Conservation (phyloP, 2,329 filamentous ascomycete species). For the Clonostachys rhizophaga region DNA sequence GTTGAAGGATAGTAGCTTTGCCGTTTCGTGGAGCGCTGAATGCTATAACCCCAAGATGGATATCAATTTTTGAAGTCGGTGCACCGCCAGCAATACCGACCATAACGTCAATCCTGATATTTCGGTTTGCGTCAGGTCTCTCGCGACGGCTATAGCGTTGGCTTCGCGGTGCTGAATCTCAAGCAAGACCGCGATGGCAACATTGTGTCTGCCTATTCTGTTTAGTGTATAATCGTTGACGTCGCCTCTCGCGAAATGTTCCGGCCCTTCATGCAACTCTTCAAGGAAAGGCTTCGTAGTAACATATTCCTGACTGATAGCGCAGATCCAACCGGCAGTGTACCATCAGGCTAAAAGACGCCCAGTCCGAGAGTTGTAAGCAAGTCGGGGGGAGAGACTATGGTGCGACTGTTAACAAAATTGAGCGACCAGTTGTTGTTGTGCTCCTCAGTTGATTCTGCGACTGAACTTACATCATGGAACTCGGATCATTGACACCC, state of each 20-base stretch:
- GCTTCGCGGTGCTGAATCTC: constrained; percentile 14
- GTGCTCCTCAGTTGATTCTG: too few species aligned
- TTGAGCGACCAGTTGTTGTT: too few species aligned
- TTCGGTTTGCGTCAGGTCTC: constrained; percentile 20
- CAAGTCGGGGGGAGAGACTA: too few species aligned
- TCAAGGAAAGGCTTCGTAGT: constrained; percentile 15
- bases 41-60: constrained; percentile 6
- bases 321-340: constrained; percentile 18
- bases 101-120: constrained; percentile 10
- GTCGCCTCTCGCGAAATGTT: not conserved
- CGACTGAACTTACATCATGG: too few species aligned
- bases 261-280: constrained; percentile 8
- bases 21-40: not conserved
- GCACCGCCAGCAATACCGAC: constrained; percentile 13
- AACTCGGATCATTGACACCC: too few species aligned
- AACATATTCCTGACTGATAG: constrained; percentile 12
- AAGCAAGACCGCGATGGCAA: constrained; percentile 21
- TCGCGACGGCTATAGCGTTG: constrained; percentile 19
- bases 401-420: too few species aligned
- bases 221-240: constrained; percentile 16
- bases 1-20: constrained; percentile 2
- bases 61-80: constrained; percentile 10
- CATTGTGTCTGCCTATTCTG: constrained; percentile 18
- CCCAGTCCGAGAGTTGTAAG: not conserved
- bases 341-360: constrained; percentile 6